Conservation (phyloP, 2,329 filamentous ascomycete genomes). For the Alternaria sp. region DNA sequence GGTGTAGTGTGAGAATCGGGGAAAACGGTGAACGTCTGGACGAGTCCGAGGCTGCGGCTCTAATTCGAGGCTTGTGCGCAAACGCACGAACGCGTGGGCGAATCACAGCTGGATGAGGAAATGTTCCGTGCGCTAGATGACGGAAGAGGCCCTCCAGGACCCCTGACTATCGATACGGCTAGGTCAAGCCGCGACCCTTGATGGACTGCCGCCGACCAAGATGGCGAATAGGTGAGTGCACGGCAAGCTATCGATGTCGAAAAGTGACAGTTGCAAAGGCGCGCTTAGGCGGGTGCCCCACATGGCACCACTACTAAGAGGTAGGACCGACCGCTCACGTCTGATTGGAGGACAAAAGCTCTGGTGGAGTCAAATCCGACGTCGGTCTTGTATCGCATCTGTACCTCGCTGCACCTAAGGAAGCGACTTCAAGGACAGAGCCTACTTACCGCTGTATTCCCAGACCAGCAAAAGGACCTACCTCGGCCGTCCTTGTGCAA, state of each 20-base stretch:
- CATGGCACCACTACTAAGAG: background rate
- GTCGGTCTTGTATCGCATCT: slow-evolving; percentile 10
- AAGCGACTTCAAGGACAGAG: background rate
- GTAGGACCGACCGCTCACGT: background rate
- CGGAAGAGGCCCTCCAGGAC: background rate
- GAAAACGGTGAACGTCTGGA: slow-evolving; percentile 4
- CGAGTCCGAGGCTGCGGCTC: background rate
- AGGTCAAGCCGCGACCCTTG: background rate
- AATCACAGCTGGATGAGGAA: background rate
- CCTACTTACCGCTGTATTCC: background rate
- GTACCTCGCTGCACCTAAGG: slow-evolving; percentile 7
- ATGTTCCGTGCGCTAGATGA: background rate
- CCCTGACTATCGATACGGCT: background rate
- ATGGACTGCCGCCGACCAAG: background rate
- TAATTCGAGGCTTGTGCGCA: background rate
- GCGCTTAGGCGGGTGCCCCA: slow-evolving; percentile 7
- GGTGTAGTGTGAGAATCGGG: slow-evolving; percentile 4
- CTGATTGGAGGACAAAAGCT: slow-evolving; percentile 3
- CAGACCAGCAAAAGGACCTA: background rate
- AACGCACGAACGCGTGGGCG: background rate
- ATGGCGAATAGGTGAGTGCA: background rate
- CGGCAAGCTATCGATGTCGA: background rate
- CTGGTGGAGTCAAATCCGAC: slow-evolving; percentile 4
- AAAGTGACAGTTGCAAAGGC: background rate
- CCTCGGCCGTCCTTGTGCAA: background rate